Conservation (phyloP, 345 rosid species). For the Lagerstroemia speciosa region DNA sequence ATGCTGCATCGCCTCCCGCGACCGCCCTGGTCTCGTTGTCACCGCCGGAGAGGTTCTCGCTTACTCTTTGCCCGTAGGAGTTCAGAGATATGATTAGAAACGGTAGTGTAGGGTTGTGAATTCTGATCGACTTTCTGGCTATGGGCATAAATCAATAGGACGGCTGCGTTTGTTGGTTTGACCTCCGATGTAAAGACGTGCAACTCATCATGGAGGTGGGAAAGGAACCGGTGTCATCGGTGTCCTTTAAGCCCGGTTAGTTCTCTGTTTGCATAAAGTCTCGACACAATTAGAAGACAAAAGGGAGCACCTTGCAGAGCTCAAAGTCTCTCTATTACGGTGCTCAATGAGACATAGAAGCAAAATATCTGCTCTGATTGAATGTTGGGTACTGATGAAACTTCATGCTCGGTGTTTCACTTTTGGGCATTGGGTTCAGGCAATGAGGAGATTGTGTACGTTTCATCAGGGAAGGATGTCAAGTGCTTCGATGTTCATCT, state of each 20-base stretch:
- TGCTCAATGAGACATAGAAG: not conserved
- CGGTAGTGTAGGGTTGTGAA: not conserved
- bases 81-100: not conserved
- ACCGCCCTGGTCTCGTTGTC: slow-evolving; percentile 52
- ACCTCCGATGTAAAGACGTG: slow-evolving; percentile 83
- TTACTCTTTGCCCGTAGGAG: not conserved
- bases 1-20: slow-evolving; percentile 71
- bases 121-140: not conserved
- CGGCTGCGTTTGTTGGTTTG: slow-evolving; percentile 88
- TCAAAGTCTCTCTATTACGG: not conserved
- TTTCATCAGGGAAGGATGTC: slow-evolving; percentile 54
- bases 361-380: not conserved
- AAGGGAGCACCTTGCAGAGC: not conserved
- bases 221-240: slow-evolving; percentile 55
- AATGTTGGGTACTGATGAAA: not conserved
- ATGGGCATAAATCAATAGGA: slow-evolving; percentile 32
- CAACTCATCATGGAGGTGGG: slow-evolving; percentile 54
- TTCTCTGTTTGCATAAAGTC: not conserved
- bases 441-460: slow-evolving; percentile 64
- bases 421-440: slow-evolving; percentile 28
- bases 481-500: slow-evolving; percentile 71
- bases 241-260: slow-evolving; percentile 73
- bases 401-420: not conserved
- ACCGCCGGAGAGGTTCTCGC: slow-evolving; percentile 64
- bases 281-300: not conserved